Evolutionary conservation across 129 eudicot species (phyloP).

Genomic region (Flaveria linearis): DNA sequence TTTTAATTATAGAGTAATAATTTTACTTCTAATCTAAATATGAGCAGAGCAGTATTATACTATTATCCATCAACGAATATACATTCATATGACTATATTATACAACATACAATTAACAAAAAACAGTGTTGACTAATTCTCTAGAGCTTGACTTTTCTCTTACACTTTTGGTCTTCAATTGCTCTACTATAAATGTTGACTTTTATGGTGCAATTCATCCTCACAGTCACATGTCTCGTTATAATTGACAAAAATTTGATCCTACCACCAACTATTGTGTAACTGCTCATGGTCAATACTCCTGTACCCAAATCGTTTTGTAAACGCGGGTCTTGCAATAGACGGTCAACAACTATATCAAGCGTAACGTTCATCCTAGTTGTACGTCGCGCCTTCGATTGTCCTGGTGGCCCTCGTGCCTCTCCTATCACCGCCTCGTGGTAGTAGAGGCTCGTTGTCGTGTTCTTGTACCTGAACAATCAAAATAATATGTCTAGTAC

Average conservation of each 20-base stretch:
- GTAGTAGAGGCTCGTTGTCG: conserved; percentile 58
- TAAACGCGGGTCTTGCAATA: conserved; percentile 46
- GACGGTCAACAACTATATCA: conserved; percentile 39
- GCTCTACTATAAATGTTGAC: conserved; percentile 53
- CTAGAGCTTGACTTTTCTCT: conserved; percentile 55
- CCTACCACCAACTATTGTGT: conserved; percentile 64
- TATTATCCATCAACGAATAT: no score
- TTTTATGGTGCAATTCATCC: conserved; percentile 69
- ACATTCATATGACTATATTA: background rate
- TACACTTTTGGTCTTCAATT: conserved; percentile 66
- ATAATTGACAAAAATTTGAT: conserved; percentile 51
- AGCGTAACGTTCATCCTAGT: conserved; percentile 58
- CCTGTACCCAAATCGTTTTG: conserved; percentile 45
- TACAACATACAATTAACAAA: background rate
- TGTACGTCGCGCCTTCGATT: conserved; percentile 62
- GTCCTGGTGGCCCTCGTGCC: conserved; percentile 64
- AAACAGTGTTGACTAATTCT: conserved; percentile 2
- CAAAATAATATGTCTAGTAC: background rate
- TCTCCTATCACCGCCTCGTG: conserved; percentile 54
- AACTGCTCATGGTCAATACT: conserved; percentile 48
- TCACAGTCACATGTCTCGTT: conserved; percentile 56
- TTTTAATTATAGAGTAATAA: no score
- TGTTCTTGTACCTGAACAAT: conserved; percentile 45
- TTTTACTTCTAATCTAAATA: no score
- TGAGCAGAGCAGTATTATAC: no score